These are phyloP conservation scores for Globisporangium iwayamae DNA, from an alignment of 352 stramenopile species.

Conservation along the genomic window DNA sequence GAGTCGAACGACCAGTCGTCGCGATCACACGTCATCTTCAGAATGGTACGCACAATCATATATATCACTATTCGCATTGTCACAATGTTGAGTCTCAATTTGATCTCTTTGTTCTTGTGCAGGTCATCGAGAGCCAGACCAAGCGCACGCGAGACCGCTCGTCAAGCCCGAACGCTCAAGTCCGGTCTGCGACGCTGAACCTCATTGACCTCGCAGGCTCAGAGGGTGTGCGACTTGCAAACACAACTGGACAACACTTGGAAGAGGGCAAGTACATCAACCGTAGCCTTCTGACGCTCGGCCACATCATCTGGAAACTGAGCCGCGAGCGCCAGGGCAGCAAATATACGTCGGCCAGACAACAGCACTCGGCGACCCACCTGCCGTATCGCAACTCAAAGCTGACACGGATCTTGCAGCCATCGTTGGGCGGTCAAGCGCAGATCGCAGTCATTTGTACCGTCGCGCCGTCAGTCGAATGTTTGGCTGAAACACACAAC, in stretches of 20 bases:
- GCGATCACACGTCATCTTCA: slow-evolving; percentile 73
- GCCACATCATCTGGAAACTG: slow-evolving; percentile 94
- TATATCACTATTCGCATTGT: slow-evolving; percentile 4
- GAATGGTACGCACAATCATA: slow-evolving; percentile 33
- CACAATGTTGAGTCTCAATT: slow-evolving; percentile 14
- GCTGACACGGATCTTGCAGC: slow-evolving; percentile 97
- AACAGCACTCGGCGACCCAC: slow-evolving; percentile 38
- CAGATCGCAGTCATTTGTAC: slow-evolving; percentile 97
- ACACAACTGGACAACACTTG: slow-evolving; percentile 70
- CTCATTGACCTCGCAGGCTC: slow-evolving; percentile 90
- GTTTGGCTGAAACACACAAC: slow-evolving; percentile 92
- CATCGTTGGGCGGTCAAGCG: slow-evolving; percentile 93
- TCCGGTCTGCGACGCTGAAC: slow-evolving; percentile 84
- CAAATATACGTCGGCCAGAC: slow-evolving; percentile 15
- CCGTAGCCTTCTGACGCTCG: slow-evolving; percentile 87
- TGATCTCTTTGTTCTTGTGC: slow-evolving; percentile 39
- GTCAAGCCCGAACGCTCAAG: slow-evolving; percentile 17
- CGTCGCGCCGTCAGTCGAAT: slow-evolving; percentile 91
- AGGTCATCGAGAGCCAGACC: slow-evolving; percentile 74
- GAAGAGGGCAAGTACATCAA: slow-evolving; percentile 91
- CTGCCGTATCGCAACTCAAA: slow-evolving; percentile 98
- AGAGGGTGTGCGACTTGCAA: slow-evolving; percentile 79
- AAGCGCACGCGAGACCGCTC: slow-evolving; percentile 31
- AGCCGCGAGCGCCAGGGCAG: slow-evolving; percentile 44
- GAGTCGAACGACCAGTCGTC: slow-evolving; percentile 80